A percentile compares a stretch with the other conserved stretches of the same genome.
Evolutionary conservation across 805 yeast genomes (phyloP).

Genomic region (Candida jianshihensis): DNA sequence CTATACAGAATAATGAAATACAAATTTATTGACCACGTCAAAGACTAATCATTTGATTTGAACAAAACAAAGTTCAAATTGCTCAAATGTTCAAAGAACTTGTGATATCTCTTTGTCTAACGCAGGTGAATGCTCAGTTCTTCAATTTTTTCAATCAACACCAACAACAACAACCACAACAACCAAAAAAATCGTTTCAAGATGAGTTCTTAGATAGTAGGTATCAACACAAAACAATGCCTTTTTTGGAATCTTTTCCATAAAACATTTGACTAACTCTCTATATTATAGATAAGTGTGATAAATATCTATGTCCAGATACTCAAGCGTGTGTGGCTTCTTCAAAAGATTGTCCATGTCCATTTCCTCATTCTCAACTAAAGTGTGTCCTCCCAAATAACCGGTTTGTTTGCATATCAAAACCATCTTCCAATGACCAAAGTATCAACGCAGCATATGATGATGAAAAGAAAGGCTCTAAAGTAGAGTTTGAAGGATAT

Average conservation of each 20-base stretch:
- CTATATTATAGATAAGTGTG: conserved; percentile 38
- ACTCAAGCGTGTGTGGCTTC: conserved; percentile 69
- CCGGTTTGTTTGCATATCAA: conserved; percentile 74
- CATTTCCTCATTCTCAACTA: conserved; percentile 76
- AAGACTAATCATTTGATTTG: not conserved
- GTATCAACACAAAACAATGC: too few species aligned
- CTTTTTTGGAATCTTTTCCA: not conserved
- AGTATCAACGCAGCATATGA: conserved; percentile 28
- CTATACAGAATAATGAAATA: too few species aligned
- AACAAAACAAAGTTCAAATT: not conserved
- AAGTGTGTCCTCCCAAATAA: conserved; percentile 73
- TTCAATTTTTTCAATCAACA: conserved; percentile 39
- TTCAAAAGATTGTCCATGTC: conserved; percentile 81
- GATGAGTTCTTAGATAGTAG: conserved; percentile 27
- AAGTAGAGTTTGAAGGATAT: conserved; percentile 37
- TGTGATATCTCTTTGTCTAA: conserved; percentile 2
- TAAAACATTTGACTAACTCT: not conserved
- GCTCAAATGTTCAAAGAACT: not conserved
- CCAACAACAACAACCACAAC: conserved; percentile 31
- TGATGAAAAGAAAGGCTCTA: conserved; percentile 43
- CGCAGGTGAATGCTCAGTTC: conserved; percentile 28
- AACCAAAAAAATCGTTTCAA: conserved; percentile 25
- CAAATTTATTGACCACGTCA: conserved; percentile 1
- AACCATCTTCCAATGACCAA: conserved; percentile 50
- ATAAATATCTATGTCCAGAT: conserved; percentile 71